Percentiles rank a stretch among this genome's conserved stretches.
phyloP scores from a whole-genome alignment of 2,329 filamentous ascomycete species.

The Phaeosphaeriaceae sp. region DNA sequence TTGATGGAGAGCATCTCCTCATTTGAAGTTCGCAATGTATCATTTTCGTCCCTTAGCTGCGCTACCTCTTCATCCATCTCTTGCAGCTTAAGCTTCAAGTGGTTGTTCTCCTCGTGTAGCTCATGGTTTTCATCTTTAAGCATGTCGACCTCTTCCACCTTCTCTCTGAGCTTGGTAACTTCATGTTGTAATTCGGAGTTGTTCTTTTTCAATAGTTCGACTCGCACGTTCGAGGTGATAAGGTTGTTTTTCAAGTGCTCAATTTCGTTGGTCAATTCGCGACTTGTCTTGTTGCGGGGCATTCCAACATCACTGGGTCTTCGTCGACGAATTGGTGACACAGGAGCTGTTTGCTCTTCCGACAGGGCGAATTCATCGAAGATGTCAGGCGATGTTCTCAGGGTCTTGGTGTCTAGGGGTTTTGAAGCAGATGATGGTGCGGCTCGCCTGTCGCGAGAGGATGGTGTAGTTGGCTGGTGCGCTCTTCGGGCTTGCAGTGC shows the following conservation, averaged over 20 bases:
- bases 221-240: slow-evolving; percentile 41
- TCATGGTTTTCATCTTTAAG: slow-evolving; percentile 36
- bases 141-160: slow-evolving; percentile 34
- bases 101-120: slow-evolving; percentile 31
- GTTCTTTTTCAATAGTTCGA: slow-evolving; percentile 38
- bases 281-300: slow-evolving; percentile 34
- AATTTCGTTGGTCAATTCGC: slow-evolving; percentile 36
- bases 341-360: slow-evolving; percentile 36
- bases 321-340: slow-evolving; percentile 35
- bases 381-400: slow-evolving; percentile 20
- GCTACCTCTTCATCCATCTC: slow-evolving; percentile 26
- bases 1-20: slow-evolving; percentile 35
- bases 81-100: slow-evolving; percentile 27
- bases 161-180: slow-evolving; percentile 30
- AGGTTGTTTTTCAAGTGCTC: slow-evolving; percentile 33
- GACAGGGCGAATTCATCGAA: slow-evolving; percentile 38
- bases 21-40: slow-evolving; percentile 24
- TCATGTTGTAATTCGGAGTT: slow-evolving; percentile 38
- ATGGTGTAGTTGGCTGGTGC: slow-evolving; percentile 24
- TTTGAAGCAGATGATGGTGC: slow-evolving; percentile 7
- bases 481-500: slow-evolving; percentile 41
- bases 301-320: slow-evolving; percentile 32
- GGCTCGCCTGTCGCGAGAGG: slow-evolving; percentile 13
- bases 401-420: slow-evolving; percentile 8
- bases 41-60: slow-evolving; percentile 20